phyloP scores from a whole-genome alignment of 352 stramenopile species.

The Globisporangium abappressorium region DNA sequence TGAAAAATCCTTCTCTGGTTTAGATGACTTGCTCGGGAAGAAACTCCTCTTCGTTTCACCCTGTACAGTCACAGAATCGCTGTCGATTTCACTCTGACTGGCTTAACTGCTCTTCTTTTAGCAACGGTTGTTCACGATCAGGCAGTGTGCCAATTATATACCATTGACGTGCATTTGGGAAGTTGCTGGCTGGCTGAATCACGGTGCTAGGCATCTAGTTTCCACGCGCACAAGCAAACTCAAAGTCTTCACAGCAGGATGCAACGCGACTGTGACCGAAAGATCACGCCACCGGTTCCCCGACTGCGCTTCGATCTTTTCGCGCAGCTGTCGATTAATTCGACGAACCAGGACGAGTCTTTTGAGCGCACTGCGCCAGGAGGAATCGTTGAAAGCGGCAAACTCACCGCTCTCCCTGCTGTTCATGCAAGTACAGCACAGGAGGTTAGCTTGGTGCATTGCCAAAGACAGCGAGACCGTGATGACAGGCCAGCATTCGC shows the following conservation, averaged over 20 bases:
- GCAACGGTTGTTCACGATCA: too few relatives aligned
- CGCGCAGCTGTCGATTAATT: not conserved
- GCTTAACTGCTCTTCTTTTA: too few relatives aligned
- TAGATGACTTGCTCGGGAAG: too few relatives aligned
- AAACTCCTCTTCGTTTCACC: too few relatives aligned
- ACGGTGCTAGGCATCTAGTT: not conserved
- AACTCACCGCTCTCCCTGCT: not conserved
- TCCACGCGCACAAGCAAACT: not conserved
- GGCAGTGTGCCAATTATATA: too few relatives aligned
- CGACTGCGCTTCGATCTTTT: constrained; percentile 13
- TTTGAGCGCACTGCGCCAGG: not conserved
- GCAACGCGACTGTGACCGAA: not conserved
- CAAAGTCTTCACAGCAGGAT: not conserved
- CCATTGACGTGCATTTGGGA: too few relatives aligned
- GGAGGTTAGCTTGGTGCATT: not conserved
- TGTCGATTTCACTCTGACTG: too few relatives aligned
- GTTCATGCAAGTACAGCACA: not conserved
- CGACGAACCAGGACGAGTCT: not conserved
- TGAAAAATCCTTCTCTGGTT: too few relatives aligned
- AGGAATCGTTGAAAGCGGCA: not conserved
- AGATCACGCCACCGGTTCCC: not conserved
- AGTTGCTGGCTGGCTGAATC: too few relatives aligned
- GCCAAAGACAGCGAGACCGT: not conserved
- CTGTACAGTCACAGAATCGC: too few relatives aligned
- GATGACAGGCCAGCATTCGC: not conserved